Evolutionary conservation across 2,329 filamentous ascomycete species (phyloP), one percentile per base, ranked within the genome.

Genomic region (Penicillium brasilianum): DNA sequence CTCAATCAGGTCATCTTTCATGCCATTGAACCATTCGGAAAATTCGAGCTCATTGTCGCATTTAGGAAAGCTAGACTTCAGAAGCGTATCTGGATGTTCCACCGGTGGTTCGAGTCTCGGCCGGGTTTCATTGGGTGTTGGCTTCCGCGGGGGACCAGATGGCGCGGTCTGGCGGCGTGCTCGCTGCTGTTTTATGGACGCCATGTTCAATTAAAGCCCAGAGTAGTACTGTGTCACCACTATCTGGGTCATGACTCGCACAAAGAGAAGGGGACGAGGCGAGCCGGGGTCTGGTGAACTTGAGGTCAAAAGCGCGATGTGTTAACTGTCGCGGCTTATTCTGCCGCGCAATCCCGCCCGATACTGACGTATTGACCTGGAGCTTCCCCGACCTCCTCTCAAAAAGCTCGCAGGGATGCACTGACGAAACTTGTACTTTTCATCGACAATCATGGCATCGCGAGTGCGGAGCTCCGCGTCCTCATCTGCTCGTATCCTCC

Each of bases 1-100:
- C 70, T 93, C 87, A 32, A 96, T 81, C 71, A 98, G 78, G 66
- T 88, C 86, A 50, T 87, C 84, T 68, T 90, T 87, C 55, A 89
- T 74, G 22, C 77, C 78, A 64, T 82, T 78, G 71, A 88, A 88
- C 81, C 86, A 87, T 62, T 81, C 76, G 28, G 82, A 83, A 56
- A 88, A 85, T 9, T 87, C 85, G 30, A 88, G 73, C 66, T 87
- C 76, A 79, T 88, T 80, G 83, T 61, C 62, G 62, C 67, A 70
- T 13, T 52, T 57, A 1, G 62, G 66, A 13, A 63, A 50, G 36
- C 28, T 57, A 56, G 54, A 63, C 41, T 63, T 55, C 6, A 55
- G 50, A 4, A 51, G 22, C 14, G 32, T 49, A 16, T 57, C 50
- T 4, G 52, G 44, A 6, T 58, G 44, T 41, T 65, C 66, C n/a